Evolutionary conservation across 1,284 basidiomycete species (phyloP).

Genomic region (Sporisorium iseilematis-ciliati): DNA sequence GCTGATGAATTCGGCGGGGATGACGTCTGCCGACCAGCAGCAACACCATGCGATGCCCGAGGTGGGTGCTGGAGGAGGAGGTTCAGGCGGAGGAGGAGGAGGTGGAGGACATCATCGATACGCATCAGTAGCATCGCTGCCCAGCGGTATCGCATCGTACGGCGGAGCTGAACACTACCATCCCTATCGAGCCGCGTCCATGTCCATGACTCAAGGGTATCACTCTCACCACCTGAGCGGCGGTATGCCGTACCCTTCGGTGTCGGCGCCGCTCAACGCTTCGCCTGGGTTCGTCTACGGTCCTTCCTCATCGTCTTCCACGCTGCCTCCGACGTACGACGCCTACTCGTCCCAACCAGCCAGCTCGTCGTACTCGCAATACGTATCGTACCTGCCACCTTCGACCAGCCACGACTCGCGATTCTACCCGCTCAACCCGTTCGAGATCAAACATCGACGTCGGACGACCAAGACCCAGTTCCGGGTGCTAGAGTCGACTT

Average conservation of each 20-base stretch:
- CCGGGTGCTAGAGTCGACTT: constrained; percentile 58
- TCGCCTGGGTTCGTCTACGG: constrained; percentile 30
- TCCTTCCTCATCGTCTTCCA: constrained; percentile 14
- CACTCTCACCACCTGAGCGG: constrained; percentile 5
- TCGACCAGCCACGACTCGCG: constrained; percentile 22
- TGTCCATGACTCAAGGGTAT: constrained; percentile 6
- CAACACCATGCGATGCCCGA: constrained; percentile 19
- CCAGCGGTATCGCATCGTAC: constrained; percentile 11
- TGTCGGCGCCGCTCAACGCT: neutral
- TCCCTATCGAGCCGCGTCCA: constrained; percentile 17
- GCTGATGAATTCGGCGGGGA: constrained; percentile 21
- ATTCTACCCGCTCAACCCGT: constrained; percentile 55
- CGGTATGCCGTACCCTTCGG: constrained; percentile 2
- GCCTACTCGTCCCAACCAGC: constrained; percentile 7
- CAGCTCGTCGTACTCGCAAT: constrained; percentile 18
- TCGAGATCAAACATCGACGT: constrained; percentile 64
- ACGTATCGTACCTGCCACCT: constrained; percentile 36
- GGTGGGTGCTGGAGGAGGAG: neutral
- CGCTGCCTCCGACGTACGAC: neutral
- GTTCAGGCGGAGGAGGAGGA: too few species aligned
- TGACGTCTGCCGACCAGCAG: constrained; percentile 10
- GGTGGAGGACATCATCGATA: constrained; percentile 22
- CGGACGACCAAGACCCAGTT: constrained; percentile 65
- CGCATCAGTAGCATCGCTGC: constrained; percentile 27
- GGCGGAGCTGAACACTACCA: constrained; percentile 20